Evolutionary conservation across 192 early-diverging fungal genomes (phyloP).

Genomic region (Backusella luteola): DNA sequence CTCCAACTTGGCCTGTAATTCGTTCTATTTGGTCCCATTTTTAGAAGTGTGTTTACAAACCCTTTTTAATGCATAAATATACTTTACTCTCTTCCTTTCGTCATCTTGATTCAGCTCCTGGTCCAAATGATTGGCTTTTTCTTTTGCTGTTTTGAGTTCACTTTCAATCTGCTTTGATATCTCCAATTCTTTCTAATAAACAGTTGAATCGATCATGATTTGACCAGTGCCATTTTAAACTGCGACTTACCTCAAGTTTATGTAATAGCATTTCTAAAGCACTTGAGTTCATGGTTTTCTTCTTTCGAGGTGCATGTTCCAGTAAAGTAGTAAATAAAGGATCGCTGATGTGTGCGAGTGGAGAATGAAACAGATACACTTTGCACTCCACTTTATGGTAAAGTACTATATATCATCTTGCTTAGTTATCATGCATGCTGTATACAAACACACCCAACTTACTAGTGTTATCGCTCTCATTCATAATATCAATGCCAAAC

Average conservation of each 20-base stretch:
- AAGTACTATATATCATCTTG: slow-evolving; percentile 13
- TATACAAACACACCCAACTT: slow-evolving; percentile 12
- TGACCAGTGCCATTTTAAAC: neutral
- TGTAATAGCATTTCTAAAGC: neutral
- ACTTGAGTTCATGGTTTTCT: neutral
- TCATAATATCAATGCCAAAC: slow-evolving; percentile 79
- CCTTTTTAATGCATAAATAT: neutral
- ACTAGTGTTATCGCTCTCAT: slow-evolving; percentile 59
- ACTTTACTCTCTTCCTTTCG: neutral
- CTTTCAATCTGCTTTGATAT: slow-evolving; percentile 10
- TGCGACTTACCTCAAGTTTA: neutral
- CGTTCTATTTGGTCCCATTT: neutral
- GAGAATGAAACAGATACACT: slow-evolving; percentile 4
- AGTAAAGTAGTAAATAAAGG: slow-evolving; percentile 7
- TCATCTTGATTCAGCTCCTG: slow-evolving; percentile 7
- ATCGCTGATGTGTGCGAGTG: slow-evolving; percentile 9
- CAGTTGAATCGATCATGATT: too few species aligned
- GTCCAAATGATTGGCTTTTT: neutral
- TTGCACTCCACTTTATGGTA: slow-evolving; percentile 35
- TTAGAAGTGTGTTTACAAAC: neutral
- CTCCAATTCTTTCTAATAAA: neutral
- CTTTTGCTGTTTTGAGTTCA: slow-evolving; percentile 13
- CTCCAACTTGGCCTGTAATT: neutral
- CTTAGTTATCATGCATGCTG: neutral
- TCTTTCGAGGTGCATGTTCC: neutral